Evolutionary conservation across 2,329 filamentous ascomycete genomes (phyloP).

Genomic region (Phialocephala sp.): DNA sequence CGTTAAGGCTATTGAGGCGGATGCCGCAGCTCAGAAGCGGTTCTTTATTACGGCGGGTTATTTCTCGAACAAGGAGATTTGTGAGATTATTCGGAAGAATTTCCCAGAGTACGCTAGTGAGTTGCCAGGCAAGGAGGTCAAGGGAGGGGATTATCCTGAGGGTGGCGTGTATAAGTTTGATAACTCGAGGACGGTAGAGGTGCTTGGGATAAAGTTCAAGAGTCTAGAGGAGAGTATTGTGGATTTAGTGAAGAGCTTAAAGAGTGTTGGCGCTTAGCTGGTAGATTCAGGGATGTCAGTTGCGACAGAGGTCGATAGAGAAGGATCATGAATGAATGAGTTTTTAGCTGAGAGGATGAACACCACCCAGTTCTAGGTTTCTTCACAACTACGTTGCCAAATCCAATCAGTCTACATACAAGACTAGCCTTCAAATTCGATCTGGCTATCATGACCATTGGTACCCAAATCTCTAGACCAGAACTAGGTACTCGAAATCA

Average conservation of each 20-base stretch:
- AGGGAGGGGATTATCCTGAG: slow-evolving; percentile 43
- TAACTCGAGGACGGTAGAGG: slow-evolving; percentile 57
- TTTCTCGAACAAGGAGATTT: slow-evolving; percentile 66
- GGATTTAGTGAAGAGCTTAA: slow-evolving; percentile 59
- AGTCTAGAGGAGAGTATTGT: slow-evolving; percentile 62
- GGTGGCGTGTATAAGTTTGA: slow-evolving; percentile 59
- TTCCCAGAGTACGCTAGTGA: slow-evolving; percentile 58
- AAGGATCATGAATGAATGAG: neutral
- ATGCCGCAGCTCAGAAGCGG: slow-evolving; percentile 63
- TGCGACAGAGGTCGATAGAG: neutral
- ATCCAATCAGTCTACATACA: too few species aligned
- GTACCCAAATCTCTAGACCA: too few species aligned
- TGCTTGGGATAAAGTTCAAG: slow-evolving; percentile 66
- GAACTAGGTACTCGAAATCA: too few species aligned
- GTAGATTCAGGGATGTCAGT: neutral
- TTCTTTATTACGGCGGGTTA: slow-evolving; percentile 67
- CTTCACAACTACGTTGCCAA: too few species aligned
- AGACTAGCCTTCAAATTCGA: too few species aligned
- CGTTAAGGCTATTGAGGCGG: slow-evolving; percentile 61
- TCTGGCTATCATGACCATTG: too few species aligned
- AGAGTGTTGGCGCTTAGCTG: slow-evolving; percentile 34
- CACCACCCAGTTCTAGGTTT: too few species aligned
- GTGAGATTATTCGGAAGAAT: slow-evolving; percentile 58
- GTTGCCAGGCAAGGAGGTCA: slow-evolving; percentile 51
- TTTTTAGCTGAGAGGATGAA: neutral